Evolutionary conservation across 1,284 basidiomycete genomes (phyloP).

Genomic region (Cryptococcus sp.): DNA sequence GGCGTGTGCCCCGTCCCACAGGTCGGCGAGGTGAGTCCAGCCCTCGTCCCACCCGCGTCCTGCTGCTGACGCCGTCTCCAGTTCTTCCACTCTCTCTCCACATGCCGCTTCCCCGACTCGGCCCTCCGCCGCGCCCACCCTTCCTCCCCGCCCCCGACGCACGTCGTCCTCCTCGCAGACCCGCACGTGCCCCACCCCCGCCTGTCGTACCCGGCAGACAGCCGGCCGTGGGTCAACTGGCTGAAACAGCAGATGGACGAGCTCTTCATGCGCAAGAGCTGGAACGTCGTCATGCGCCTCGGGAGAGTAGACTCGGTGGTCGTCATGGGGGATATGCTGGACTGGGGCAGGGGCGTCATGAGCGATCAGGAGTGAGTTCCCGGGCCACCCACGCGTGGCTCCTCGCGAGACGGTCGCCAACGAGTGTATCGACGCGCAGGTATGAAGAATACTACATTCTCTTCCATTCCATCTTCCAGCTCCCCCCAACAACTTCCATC

Average conservation of each 20-base stretch:
- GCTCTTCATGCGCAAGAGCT: conserved; percentile 68
- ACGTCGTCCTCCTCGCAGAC: conserved; percentile 71
- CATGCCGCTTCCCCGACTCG: conserved; percentile 48
- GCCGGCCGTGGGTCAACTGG: conserved; percentile 43
- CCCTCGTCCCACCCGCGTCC: not conserved
- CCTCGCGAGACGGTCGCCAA: not conserved
- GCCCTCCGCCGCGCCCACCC: conserved; percentile 23
- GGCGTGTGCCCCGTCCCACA: conserved; percentile 5
- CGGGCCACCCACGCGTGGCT: not conserved
- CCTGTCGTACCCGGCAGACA: conserved; percentile 51
- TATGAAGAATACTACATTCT: conserved; percentile 60
- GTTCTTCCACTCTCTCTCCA: conserved; percentile 49
- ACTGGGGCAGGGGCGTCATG: conserved; percentile 62
- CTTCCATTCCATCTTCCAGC: conserved; percentile 63
- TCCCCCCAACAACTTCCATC: conserved; percentile 50
- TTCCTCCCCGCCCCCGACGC: conserved; percentile 51
- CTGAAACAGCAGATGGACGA: conserved; percentile 61
- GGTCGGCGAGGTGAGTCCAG: conserved; percentile 42
- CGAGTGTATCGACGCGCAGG: conserved; percentile 46
- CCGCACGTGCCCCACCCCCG: conserved; percentile 65
- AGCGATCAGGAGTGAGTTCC: conserved; percentile 62
- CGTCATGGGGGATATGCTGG: conserved; percentile 76
- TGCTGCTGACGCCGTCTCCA: conserved; percentile 3
- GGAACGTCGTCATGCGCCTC: conserved; percentile 60
- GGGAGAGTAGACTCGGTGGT: conserved; percentile 68